phyloP scores from a whole-genome alignment of 805 yeast genomes.

The Grigorovia jiainica region DNA sequence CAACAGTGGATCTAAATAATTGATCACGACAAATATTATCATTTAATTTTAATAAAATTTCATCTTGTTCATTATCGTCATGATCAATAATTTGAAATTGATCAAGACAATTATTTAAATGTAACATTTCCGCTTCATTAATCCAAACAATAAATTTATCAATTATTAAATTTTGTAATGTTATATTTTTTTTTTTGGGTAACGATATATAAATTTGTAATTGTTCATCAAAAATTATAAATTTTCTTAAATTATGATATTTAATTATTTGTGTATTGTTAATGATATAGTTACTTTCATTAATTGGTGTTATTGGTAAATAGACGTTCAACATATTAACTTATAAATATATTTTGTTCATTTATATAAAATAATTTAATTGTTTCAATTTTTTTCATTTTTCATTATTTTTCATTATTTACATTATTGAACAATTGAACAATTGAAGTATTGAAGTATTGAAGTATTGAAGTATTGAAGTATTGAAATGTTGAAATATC shows the following conservation, averaged over 20 bases:
- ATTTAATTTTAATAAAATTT: conserved; percentile 12
- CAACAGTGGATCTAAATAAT: conserved; percentile 23
- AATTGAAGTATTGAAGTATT: no score
- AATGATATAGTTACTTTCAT: neutral
- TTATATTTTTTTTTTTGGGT: neutral
- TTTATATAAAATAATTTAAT: no score
- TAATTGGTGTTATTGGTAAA: no score
- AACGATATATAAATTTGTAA: conserved; percentile 9
- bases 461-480: no score
- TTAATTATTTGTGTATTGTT: conserved; percentile 6
- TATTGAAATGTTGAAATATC: no score
- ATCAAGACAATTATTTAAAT: conserved; percentile 3
- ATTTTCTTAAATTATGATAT: conserved; percentile 15
- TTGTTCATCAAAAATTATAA: conserved; percentile 25
- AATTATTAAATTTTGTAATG: neutral
- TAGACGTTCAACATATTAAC: no score
- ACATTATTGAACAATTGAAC: no score
- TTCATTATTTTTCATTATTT: no score
- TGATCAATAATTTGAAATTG: conserved; percentile 4
- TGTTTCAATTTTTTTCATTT: no score
- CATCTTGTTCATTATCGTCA: neutral
- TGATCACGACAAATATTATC: conserved; percentile 10
- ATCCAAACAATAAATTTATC: conserved; percentile 16
- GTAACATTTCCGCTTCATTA: conserved; percentile 21
- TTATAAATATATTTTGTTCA: no score